Conservation (phyloP, 169 alveolate genomes). For the Cryptosporidium canis region DNA sequence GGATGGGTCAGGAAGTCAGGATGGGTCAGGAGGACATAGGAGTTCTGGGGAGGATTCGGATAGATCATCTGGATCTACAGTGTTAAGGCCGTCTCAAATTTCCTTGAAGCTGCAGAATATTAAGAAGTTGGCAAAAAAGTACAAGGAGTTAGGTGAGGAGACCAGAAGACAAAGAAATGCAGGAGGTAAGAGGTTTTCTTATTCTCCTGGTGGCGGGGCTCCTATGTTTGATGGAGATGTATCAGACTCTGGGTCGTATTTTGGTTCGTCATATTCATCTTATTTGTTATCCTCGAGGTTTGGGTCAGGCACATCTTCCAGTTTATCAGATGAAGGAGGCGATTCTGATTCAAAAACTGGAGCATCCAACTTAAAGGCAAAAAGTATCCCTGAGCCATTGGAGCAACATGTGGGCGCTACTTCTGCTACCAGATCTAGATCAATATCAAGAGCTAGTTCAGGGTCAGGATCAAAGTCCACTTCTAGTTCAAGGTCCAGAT, state of each 20-base stretch:
- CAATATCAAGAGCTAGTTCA: not conserved
- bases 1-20: not conserved
- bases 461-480: not conserved
- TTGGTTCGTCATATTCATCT: no score
- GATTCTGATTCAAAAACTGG: not conserved
- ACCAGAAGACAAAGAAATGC: no score
- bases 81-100: no score
- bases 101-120: not conserved
- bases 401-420: not conserved
- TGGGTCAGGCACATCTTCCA: no score
- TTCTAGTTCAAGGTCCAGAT: slow-evolving; percentile 5
- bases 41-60: not conserved
- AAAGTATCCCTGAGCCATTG: not conserved
- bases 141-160: no score
- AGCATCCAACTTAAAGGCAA: not conserved
- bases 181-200: no score
- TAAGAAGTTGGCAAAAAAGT: not conserved
- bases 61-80: no score
- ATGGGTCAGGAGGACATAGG: no score
- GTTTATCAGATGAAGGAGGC: not conserved
- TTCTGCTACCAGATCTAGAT: not conserved
- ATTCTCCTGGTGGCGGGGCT: no score
- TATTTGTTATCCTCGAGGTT: no score
- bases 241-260: no score
- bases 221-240: no score